Conservation (phyloP, 2,329 filamentous ascomycete species). For the Apiospora arundinis region DNA sequence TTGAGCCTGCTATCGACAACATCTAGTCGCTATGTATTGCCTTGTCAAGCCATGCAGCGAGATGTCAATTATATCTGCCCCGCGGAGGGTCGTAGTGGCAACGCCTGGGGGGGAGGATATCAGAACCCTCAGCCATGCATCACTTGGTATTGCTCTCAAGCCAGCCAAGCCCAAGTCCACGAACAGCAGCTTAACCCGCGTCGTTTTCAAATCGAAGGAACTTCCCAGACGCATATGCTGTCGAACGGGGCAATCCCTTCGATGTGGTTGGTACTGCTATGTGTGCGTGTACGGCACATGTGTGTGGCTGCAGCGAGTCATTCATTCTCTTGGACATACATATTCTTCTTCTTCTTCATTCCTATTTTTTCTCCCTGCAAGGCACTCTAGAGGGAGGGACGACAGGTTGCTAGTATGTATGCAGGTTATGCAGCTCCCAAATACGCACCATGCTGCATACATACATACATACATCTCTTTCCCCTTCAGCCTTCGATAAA, state of each 20-base stretch:
- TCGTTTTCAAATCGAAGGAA: neutral
- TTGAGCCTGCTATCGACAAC: neutral
- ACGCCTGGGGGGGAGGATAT: neutral
- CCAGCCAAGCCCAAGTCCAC: neutral
- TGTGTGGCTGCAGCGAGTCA: neutral
- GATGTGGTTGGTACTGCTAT: neutral
- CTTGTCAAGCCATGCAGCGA: neutral
- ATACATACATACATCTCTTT: neutral
- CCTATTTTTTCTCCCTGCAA: neutral
- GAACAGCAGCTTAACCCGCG: neutral
- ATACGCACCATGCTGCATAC: neutral
- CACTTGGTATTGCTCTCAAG: neutral
- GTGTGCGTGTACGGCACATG: neutral
- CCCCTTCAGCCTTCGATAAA: conserved; percentile 10
- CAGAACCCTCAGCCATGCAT: neutral
- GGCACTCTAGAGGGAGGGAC: neutral
- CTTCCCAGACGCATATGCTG: conserved; percentile 16
- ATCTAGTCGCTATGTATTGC: neutral
- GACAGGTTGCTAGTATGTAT: neutral
- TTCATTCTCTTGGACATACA: neutral
- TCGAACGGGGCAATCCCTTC: neutral
- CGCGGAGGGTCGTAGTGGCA: neutral
- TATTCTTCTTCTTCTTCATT: neutral
- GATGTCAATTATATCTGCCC: neutral
- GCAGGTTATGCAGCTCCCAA: neutral